Base-by-base conservation (phyloP, 164 flowering plant species). In the Buxus sempervirens region DNA sequence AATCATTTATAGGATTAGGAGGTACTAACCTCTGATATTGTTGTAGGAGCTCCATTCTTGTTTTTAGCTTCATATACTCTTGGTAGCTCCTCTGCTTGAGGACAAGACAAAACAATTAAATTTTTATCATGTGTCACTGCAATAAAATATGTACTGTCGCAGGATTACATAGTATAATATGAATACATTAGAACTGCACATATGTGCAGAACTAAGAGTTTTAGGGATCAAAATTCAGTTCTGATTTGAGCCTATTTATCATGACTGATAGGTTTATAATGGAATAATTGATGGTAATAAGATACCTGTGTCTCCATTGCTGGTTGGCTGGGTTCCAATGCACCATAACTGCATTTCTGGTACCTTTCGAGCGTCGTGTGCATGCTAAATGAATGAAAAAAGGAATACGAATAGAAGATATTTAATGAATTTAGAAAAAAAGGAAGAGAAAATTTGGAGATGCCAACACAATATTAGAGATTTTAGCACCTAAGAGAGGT, bases 1-100 rank as follows among this genome's bases (percentile, higher is more conserved):
- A n/a, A n/a, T n/a, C n/a, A n/a, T n/a, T n/a, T n/a, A n/a, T n/a
- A n/a, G n/a, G n/a, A n/a, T n/a, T n/a, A n/a, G n/a, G n/a, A n/a
- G n/a, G n/a, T n/a, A 32, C 7, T 32, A 71, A 85, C 89, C 87
- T 85, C 38, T 85, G 85, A 48, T 78, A 61, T 58, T 72, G 80
- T 54, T 83, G 89, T 23, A 85, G 62, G 62, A 62, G 67, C 72
- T 85, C 87, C 49, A 80, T 83, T 72, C 73, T 80, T 45, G 79
- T 79, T 72, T 83, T 85, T 1, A 83, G 78, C 77, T 70, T 82
- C 56, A 83, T 26, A 67, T 83, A 85, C 64, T 85, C 85, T 42
- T 79, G 82, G 68, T 82, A 83, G 74, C 73, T 77, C 64, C 61
- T 77, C 83, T 85, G 82, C 77, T 73, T 45, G 63, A 53, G 25